A percentile compares a stretch with the other conserved stretches of the same genome.
Conservation (phyloP, 2,329 filamentous ascomycete genomes). For the Keithomyces neogunnii region DNA sequence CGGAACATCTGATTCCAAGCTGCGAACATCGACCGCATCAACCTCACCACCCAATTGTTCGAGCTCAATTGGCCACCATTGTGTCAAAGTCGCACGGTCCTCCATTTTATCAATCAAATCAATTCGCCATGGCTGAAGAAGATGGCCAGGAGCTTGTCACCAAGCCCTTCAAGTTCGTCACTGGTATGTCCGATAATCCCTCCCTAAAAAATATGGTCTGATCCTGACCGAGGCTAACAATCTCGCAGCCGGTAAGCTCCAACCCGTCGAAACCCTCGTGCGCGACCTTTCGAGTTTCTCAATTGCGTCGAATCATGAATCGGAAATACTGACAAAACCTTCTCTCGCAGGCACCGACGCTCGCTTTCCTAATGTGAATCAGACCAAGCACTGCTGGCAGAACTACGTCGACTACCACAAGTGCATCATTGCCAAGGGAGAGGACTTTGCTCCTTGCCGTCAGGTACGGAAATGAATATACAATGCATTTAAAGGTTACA, state of each 20-base stretch:
- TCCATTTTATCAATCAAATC: slow-evolving; percentile 21
- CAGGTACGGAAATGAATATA: slow-evolving; percentile 54
- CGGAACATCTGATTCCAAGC: slow-evolving; percentile 34
- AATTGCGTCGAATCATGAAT: slow-evolving; percentile 13
- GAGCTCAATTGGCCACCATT: slow-evolving; percentile 16
- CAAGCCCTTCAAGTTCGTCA: slow-evolving; percentile 99
- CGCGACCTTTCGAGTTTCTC: slow-evolving; percentile 16
- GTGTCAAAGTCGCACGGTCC: slow-evolving; percentile 4
- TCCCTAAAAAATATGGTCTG: slow-evolving; percentile 27
- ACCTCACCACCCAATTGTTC: slow-evolving; percentile 3
- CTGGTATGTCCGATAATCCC: slow-evolving; percentile 60
- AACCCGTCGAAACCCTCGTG: slow-evolving; percentile 10
- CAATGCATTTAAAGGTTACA: neutral
- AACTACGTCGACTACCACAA: slow-evolving; percentile 99
- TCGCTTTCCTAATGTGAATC: slow-evolving; percentile 97
- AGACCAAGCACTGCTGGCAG: slow-evolving; percentile 99
- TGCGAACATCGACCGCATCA: slow-evolving; percentile 24
- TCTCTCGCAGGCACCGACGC: slow-evolving; percentile 76
- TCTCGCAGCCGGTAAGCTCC: slow-evolving; percentile 35
- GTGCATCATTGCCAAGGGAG: slow-evolving; percentile 96
- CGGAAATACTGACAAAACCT: slow-evolving; percentile 8
- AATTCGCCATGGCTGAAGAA: slow-evolving; percentile 78
- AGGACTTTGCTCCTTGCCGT: slow-evolving; percentile 94
- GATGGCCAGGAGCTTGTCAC: slow-evolving; percentile 69
- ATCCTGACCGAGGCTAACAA: slow-evolving; percentile 32